Evolutionary conservation across 2,329 filamentous ascomycete species (phyloP), one percentile per base, ranked within the genome.

Genomic region (Pyrenochaeta sp.): DNA sequence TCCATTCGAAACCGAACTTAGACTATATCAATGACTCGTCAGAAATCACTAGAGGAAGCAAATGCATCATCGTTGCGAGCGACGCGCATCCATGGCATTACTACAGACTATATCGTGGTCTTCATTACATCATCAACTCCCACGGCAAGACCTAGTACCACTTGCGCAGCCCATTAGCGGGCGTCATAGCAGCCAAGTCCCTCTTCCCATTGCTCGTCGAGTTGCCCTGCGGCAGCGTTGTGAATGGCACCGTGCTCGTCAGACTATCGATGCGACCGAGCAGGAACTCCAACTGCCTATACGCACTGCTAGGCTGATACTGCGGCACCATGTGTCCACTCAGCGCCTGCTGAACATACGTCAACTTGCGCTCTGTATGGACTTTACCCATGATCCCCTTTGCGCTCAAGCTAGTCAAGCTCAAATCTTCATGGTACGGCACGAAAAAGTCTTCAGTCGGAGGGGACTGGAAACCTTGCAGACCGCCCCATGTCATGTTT

Each of bases 401-500:
- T 0, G 83, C 90, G 0, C 88, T 86, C 19, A 84, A 74, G n/a
- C 80, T 81, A 12, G 77, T 77, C 1, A 78, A 66, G 52, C 77
- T 72, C 24, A 83, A 77, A 53, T 84, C 79, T 1, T 66, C 69
- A 65, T 89, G 86, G 71, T 86, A 88, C 0, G 91, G 90, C 0
- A 93, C 89, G 72, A 86, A 91, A 70, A 91, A 88, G 2, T 88
- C 86, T 50, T 87, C 83, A 1, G 72, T 73, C 0, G 91, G 91
- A 0, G 78, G 75, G 1, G 75, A 72, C 62, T 88, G 85, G 81
- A 94, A 93, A 0, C 91, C 91, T 50, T 90, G 85, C 43, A 82
- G 74, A 4, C 90, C 91, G 56, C 86, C 86, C 87, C 88, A 94
- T 0, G 90, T 93, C 88, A 93, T 91, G 79, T 93, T 93, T 72